These are phyloP conservation scores for Diaporthe aspalathi DNA, from an alignment of 2,329 filamentous ascomycete genomes.

Conservation along the genomic window DNA sequence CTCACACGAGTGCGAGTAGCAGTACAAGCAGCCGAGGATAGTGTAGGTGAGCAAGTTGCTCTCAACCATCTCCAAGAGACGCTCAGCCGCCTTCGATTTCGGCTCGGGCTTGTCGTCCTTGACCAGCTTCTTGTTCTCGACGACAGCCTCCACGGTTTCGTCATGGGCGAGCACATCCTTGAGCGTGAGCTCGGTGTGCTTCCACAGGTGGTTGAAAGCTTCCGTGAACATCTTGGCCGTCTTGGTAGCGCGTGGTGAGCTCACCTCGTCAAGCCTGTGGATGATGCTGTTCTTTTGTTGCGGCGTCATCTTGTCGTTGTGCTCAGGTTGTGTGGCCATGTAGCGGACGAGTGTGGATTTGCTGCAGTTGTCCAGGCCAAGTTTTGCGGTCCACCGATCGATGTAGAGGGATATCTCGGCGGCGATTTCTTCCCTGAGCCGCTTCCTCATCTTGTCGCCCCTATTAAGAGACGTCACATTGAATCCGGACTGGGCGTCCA, in stretches of 20 bases:
- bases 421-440: slow-evolving; percentile 63
- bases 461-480: slow-evolving; percentile 59
- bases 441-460: slow-evolving; percentile 61
- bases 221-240: slow-evolving; percentile 64
- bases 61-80: slow-evolving; percentile 54
- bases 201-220: slow-evolving; percentile 68
- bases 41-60: slow-evolving; percentile 65
- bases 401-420: slow-evolving; percentile 64
- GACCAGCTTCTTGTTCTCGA: slow-evolving; percentile 65
- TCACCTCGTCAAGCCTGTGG: slow-evolving; percentile 57
- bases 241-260: slow-evolving; percentile 55
- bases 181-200: slow-evolving; percentile 58
- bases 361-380: slow-evolving; percentile 63
- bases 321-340: slow-evolving; percentile 61
- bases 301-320: slow-evolving; percentile 61
- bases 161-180: slow-evolving; percentile 65
- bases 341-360: slow-evolving; percentile 64
- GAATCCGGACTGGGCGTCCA: slow-evolving; percentile 69
- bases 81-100: slow-evolving; percentile 52
- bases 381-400: slow-evolving; percentile 62
- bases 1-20: slow-evolving; percentile 70
- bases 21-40: slow-evolving; percentile 68
- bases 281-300: slow-evolving; percentile 66
- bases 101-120: slow-evolving; percentile 56
- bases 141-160: slow-evolving; percentile 63